phyloP scores from a whole-genome alignment of 352 stramenopile genomes.

The Phytophthora pinifolia region DNA sequence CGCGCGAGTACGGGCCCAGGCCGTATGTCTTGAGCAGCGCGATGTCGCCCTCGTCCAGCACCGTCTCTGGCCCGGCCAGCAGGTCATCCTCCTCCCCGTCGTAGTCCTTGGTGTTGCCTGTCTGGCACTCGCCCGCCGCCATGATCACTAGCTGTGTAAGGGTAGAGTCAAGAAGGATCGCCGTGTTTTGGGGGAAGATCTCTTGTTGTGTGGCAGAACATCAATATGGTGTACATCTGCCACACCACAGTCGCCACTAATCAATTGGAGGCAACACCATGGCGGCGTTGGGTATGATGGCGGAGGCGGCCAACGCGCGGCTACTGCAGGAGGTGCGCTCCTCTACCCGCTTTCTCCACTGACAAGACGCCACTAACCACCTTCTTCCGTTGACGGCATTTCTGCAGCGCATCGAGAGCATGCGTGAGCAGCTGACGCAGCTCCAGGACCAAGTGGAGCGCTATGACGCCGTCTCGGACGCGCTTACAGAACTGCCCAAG shows the following conservation, averaged over 20 bases:
- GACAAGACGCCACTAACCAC: background rate
- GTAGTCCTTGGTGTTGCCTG: conserved; percentile 94
- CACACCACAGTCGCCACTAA: too few relatives aligned
- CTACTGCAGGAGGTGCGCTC: conserved; percentile 58
- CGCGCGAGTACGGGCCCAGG: conserved; percentile 95
- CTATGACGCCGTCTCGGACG: conserved; percentile 51
- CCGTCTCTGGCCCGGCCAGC: conserved; percentile 70
- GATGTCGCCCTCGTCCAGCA: conserved; percentile 96
- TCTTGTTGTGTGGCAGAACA: background rate
- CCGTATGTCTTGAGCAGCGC: conserved; percentile 99
- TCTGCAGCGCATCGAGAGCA: conserved; percentile 53
- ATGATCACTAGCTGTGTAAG: conserved; percentile 19
- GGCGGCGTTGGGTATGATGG: conserved; percentile 31
- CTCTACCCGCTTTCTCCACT: background rate
- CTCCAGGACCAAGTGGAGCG: conserved; percentile 60
- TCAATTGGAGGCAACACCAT: conserved; percentile 9
- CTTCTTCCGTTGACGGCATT: background rate
- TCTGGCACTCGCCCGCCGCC: conserved; percentile 93
- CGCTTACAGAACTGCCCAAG: conserved; percentile 68
- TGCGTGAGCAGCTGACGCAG: conserved; percentile 48
- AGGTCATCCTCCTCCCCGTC: conserved; percentile 93
- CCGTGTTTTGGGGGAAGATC: conserved; percentile 12
- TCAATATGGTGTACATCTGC: too few relatives aligned
- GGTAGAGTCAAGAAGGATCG: background rate
- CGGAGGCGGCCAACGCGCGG: conserved; percentile 52